These are phyloP conservation scores for Adiantum capillusveneris DNA, from an alignment of 75 land plant genomes.

Conservation along the genomic window DNA sequence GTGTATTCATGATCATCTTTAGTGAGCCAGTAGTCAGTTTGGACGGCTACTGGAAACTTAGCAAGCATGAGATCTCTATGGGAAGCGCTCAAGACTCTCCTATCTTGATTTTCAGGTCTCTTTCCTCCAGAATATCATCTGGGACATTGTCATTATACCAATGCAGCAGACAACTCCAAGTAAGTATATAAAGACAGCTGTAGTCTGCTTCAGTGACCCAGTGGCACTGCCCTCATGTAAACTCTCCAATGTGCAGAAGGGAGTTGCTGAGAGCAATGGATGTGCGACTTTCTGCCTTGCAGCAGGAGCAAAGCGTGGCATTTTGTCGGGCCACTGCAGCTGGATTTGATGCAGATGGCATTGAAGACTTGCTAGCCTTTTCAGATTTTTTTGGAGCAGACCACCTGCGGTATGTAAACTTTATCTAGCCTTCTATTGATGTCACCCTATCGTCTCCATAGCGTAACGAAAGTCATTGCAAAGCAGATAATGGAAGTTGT, in stretches of 20 bases:
- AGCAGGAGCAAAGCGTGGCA: conserved; percentile 50
- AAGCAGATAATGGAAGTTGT: too few relatives aligned
- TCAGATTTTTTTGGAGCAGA: conserved; percentile 58
- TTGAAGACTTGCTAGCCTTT: conserved; percentile 58
- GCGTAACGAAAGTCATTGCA: too few relatives aligned
- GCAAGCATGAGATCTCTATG: too few relatives aligned
- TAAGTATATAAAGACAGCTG: too few relatives aligned
- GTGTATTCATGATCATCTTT: too few relatives aligned
- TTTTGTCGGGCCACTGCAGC: conserved; percentile 54
- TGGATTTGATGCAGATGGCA: conserved; percentile 49
- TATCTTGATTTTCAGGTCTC: too few relatives aligned
- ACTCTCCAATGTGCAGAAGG: conserved; percentile 28
- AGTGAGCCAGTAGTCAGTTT: too few relatives aligned
- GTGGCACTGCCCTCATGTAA: background rate
- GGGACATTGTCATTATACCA: background rate
- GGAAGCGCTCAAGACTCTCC: too few relatives aligned
- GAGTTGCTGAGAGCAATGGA: conserved; percentile 78
- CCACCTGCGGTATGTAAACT: conserved; percentile 46
- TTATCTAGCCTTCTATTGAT: too few relatives aligned
- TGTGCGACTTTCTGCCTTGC: conserved; percentile 51
- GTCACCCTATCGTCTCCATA: too few relatives aligned
- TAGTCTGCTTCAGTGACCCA: background rate
- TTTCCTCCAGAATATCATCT: background rate
- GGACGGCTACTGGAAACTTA: too few relatives aligned
- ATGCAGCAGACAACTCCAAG: background rate